Evolutionary conservation across 495 filamentous ascomycete genomes (phyloP).

Genomic region (Aspergillus coremiiformis): DNA sequence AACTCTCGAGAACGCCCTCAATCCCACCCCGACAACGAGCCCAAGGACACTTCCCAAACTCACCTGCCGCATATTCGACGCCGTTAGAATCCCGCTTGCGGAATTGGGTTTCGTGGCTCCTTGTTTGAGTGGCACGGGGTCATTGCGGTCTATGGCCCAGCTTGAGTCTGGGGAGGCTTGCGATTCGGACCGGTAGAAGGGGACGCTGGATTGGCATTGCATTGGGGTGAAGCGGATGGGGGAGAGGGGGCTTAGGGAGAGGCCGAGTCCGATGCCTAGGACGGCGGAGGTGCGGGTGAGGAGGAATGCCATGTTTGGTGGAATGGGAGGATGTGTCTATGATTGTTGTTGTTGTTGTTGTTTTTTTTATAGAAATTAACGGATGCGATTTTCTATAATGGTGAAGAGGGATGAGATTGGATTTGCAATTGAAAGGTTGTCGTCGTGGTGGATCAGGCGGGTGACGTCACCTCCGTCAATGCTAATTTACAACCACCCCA

Average conservation of each 20-base stretch:
- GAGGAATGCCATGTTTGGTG: constrained; percentile 26
- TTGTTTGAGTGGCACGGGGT: constrained; percentile 24
- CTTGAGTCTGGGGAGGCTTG: constrained; percentile 17
- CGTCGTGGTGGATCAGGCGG: neutral
- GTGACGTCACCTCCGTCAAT: constrained; percentile 4
- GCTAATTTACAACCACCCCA: too few relatives aligned
- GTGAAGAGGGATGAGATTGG: too few relatives aligned
- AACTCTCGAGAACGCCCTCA: constrained; percentile 68
- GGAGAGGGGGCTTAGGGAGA: constrained; percentile 30
- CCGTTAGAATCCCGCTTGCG: constrained; percentile 24
- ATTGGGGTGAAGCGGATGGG: constrained; percentile 35
- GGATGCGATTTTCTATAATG: too few relatives aligned
- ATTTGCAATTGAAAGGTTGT: too few relatives aligned
- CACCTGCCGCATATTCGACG: constrained; percentile 56
- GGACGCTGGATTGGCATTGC: constrained; percentile 33
- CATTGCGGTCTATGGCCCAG: constrained; percentile 23
- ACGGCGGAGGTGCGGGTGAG: constrained; percentile 26
- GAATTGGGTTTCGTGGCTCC: constrained; percentile 12
- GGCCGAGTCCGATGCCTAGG: constrained; percentile 35
- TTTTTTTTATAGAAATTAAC: neutral
- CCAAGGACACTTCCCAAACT: constrained; percentile 64
- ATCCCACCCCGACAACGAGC: constrained; percentile 58
- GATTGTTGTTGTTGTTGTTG: too few relatives aligned
- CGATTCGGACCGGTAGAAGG: constrained; percentile 15
- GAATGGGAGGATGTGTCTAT: neutral